Conservation (phyloP, 139 green algal genomes). For the Volvox africanus region DNA sequence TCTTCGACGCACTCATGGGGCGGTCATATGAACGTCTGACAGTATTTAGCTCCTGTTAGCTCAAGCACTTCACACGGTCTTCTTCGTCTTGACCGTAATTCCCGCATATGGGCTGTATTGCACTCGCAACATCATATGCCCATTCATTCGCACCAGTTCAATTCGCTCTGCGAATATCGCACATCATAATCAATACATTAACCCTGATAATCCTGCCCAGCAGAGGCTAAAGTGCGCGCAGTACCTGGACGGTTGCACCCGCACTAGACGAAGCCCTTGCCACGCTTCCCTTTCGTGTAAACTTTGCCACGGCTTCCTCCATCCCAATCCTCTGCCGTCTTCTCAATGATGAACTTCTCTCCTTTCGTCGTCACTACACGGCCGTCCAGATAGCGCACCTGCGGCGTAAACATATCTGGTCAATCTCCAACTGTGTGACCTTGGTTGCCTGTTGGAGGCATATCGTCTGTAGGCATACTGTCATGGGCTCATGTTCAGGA, state of each 20-base stretch:
- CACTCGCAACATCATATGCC: too few species aligned
- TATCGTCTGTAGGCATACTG: not conserved
- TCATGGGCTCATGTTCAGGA: not conserved
- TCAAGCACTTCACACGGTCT: too few species aligned
- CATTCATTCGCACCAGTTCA: too few species aligned
- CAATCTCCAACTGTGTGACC: not conserved
- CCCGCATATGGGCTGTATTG: too few species aligned
- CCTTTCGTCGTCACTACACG: constrained; percentile 67
- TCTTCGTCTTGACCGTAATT: too few species aligned
- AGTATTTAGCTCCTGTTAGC: too few species aligned
- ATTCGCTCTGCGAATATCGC: too few species aligned
- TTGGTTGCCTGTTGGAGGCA: not conserved
- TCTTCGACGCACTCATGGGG: too few species aligned
- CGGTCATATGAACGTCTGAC: too few species aligned
- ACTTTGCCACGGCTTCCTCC: constrained; percentile 72
- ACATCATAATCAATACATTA: too few species aligned
- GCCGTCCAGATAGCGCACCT: constrained; percentile 74
- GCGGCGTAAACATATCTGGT: not conserved
- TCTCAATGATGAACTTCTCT: constrained; percentile 83
- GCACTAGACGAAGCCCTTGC: constrained; percentile 65
- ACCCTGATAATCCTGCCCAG: too few species aligned
- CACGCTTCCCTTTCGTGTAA: constrained; percentile 78
- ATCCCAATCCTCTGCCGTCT: constrained; percentile 68
- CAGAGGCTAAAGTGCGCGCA: too few species aligned
- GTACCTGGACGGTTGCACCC: not conserved